Evolutionary conservation across 805 yeast species (phyloP).

Genomic region (Hemisphaericaspora nanyangensis): DNA sequence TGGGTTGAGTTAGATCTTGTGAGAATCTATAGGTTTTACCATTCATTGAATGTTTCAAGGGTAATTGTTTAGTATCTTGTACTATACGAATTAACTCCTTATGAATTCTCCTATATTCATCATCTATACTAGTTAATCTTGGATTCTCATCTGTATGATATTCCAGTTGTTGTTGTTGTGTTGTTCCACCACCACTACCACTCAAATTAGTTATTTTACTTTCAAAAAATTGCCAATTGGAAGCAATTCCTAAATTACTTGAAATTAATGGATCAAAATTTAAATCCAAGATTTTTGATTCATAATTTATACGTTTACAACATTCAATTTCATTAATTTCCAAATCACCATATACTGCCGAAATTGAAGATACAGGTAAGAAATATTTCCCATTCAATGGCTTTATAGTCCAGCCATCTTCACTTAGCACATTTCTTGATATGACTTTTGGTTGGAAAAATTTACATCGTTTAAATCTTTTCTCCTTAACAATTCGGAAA

Average conservation of each 20-base stretch:
- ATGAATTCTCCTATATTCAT: constrained; percentile 31
- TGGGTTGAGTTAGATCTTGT: background rate
- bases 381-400: constrained; percentile 39
- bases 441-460: constrained; percentile 24
- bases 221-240: constrained; percentile 33
- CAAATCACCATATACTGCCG: constrained; percentile 47
- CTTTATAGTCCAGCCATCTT: constrained; percentile 53
- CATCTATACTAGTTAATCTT: constrained; percentile 25
- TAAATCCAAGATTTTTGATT: constrained; percentile 38
- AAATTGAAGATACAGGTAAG: constrained; percentile 44
- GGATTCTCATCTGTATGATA: constrained; percentile 3
- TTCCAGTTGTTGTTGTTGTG: constrained; percentile 5
- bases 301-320: constrained; percentile 28
- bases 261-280: constrained; percentile 37
- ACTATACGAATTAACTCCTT: constrained; percentile 15
- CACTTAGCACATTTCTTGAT: constrained; percentile 35
- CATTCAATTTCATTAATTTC: constrained; percentile 27
- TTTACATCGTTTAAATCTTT: constrained; percentile 17
- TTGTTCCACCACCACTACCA: background rate
- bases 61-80: background rate
- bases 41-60: constrained; percentile 2
- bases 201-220: constrained; percentile 17
- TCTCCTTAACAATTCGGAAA: background rate
- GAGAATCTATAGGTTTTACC: background rate
- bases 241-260: constrained; percentile 33